Base-by-base conservation (phyloP, 177 flowering plant genomes). In the Vitis hybrid region DNA sequence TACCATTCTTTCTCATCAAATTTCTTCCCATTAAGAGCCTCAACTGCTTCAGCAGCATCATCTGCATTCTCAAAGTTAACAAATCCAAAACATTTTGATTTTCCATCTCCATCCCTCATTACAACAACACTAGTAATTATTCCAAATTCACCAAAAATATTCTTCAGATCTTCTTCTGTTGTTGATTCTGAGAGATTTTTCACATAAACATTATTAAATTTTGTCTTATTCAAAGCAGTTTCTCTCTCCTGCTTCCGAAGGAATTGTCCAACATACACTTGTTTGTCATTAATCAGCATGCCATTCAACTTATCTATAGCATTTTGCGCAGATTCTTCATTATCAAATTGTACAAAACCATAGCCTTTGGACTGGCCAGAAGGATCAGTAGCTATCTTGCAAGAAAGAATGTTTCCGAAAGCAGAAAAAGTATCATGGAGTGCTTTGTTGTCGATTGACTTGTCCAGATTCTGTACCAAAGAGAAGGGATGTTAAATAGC, bases 41-140 rank as follows among this genome's bases (percentile, higher is more conserved):
- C 98, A 79, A 91, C 94, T 73, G 97, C 85, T 55, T 61, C 72
- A n/a, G 91, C 95, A 84, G 98, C 98, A 82, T 85, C 97, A 71
- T 91, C 95, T 19, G 90, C 70, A 71, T 86, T 86, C 72, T 90
- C 93, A 84, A 88, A 93, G 79, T 93, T 93, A 18, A 91, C 93
- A 86, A 91, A 91, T n/a, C 98, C 95, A 83, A 93, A 91, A 77
- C 97, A 82, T 71, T 85, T 93, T 2, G 98, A 91, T 70, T 90
- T 93, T 8, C 98, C 98, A 81, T 91, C 92, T 11, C 73, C 93
- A 72, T 91, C 97, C 74, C 89, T 87, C 97, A 91, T 91, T 65
- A 93, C 87, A 2, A 86, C 90, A 57, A 74, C 84, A 85, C 95
- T 89, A 19, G 97, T 91, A 62, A 91, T 75, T 15, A 68, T 56